phyloP scores from a whole-genome alignment of 1,284 basidiomycete genomes.

The Malassezia cuniculi region DNA sequence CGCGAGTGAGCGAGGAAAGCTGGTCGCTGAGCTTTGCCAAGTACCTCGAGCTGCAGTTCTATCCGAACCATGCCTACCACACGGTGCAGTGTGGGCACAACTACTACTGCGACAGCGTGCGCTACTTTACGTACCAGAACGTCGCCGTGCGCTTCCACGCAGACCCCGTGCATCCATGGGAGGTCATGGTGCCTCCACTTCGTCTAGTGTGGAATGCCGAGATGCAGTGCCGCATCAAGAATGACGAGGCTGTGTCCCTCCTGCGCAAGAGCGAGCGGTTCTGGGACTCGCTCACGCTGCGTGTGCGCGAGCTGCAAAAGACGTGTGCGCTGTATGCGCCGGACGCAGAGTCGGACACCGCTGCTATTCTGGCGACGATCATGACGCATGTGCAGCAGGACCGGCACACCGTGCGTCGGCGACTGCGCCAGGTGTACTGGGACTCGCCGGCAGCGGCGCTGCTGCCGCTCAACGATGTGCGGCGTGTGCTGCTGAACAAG shows the following conservation, averaged over 20 bases:
- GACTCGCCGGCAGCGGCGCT: constrained; percentile 57
- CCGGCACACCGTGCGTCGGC: constrained; percentile 55
- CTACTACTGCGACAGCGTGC: constrained; percentile 79
- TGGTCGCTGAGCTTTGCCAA: constrained; percentile 86
- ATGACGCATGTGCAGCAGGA: constrained; percentile 25
- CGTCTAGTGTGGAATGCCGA: constrained; percentile 71
- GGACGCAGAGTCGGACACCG: constrained; percentile 21
- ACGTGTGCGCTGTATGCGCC: constrained; percentile 3
- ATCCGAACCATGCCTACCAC: constrained; percentile 64
- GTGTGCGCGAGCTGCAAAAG: constrained; percentile 49
- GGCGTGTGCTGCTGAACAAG: constrained; percentile 76
- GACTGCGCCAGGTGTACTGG: constrained; percentile 55
- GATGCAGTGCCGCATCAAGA: constrained; percentile 73
- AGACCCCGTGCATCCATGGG: constrained; percentile 63
- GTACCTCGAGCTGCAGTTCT: constrained; percentile 81
- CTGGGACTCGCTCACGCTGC: constrained; percentile 51
- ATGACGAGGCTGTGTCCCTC: constrained; percentile 68
- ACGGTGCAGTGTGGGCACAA: constrained; percentile 79
- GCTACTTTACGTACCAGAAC: constrained; percentile 67
- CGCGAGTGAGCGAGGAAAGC: constrained; percentile 80
- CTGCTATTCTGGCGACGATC: constrained; percentile 20
- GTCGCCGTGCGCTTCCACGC: constrained; percentile 76
- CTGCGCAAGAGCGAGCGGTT: constrained; percentile 58
- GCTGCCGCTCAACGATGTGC: constrained; percentile 72
- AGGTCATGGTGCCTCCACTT: constrained; percentile 79